A percentile compares a stretch with the other conserved stretches of the same genome.
These are phyloP conservation scores for Angomonas deanei DNA, from an alignment of 208 protist genomes.

Conservation along the genomic window DNA sequence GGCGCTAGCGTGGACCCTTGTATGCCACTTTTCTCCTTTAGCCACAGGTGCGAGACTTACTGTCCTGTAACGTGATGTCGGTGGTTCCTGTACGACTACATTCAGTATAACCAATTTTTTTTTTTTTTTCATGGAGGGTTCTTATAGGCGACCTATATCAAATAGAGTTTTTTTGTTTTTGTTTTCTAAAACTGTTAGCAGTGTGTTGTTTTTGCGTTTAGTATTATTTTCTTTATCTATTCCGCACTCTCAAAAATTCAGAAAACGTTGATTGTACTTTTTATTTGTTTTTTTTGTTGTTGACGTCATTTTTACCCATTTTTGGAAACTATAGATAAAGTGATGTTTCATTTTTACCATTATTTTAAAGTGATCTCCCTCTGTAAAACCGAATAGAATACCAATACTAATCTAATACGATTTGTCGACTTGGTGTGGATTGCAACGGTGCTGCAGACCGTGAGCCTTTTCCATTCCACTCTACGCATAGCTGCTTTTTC, in stretches of 20 bases:
- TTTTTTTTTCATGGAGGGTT: conserved; percentile 17
- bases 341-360: too few species aligned
- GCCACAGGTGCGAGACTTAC: conserved; percentile 46
- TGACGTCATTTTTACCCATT: not conserved
- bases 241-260: not conserved
- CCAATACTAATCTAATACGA: too few species aligned
- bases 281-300: conserved; percentile 1
- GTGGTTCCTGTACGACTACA: not conserved
- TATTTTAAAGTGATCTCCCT: too few species aligned
- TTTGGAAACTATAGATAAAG: conserved; percentile 5
- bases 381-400: too few species aligned
- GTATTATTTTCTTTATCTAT: conserved; percentile 13
- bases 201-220: not conserved
- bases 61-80: conserved; percentile 27
- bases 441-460: too few species aligned
- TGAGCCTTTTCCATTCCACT: too few species aligned
- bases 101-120: conserved; percentile 10
- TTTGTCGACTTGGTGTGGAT: too few species aligned
- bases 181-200: not conserved
- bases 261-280: too few species aligned
- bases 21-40: conserved; percentile 77
- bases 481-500: too few species aligned
- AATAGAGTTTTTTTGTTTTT: conserved; percentile 9
- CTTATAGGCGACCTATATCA: conserved; percentile 8
- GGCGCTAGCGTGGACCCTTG: conserved; percentile 74